Base-by-base conservation (phyloP, 2,329 filamentous ascomycete species). In the Grosmannia clavigera region DNA sequence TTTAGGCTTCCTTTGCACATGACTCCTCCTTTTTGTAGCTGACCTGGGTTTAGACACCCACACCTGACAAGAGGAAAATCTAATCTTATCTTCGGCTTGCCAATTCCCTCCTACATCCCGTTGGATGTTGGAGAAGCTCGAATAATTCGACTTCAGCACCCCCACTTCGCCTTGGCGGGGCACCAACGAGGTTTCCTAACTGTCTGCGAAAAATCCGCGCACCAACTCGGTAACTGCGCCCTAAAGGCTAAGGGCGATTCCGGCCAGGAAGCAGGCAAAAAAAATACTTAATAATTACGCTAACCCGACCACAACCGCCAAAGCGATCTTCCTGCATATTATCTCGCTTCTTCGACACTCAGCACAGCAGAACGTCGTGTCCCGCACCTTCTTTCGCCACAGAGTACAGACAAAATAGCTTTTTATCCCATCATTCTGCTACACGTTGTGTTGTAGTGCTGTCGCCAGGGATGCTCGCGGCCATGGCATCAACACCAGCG, bases 271-370 rank as follows among this genome's bases (percentile, higher is more conserved):
- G 33, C 38, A 46, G 22, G 25, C 51, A 62, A 59, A 62, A 59
- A 64, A 62, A 58, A 60, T 63, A 61, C 63, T 59, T 62, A 64
- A 64, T 62, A 61, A 60, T 61, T 60, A 55, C 60, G 56, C 40
- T 51, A 61, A 51, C 59, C 43, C 61, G 61, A 52, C 60, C 60
- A 53, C 57, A 57, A 59, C 61, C 60, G 61, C 56, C 58, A 58
- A 58, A 43, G 25, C 57, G 59, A 43, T 55, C 43, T 19, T 60
- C 58, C 58, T 57, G 58, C 59, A 57, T 46, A 59, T 64, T 59
- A 58, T 59, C 54, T 58, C 55, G 48, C 54, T 29, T 61, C 55
- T 35, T 51, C 46, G 14, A 54, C 38, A 55, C 31, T 35, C 35
- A n/a, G n/a, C 29, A 33, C 19, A 33, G 27, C 48, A 25, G 10